Conservation (phyloP, 2,329 filamentous ascomycete genomes). For the Epichloe glyceriae region DNA sequence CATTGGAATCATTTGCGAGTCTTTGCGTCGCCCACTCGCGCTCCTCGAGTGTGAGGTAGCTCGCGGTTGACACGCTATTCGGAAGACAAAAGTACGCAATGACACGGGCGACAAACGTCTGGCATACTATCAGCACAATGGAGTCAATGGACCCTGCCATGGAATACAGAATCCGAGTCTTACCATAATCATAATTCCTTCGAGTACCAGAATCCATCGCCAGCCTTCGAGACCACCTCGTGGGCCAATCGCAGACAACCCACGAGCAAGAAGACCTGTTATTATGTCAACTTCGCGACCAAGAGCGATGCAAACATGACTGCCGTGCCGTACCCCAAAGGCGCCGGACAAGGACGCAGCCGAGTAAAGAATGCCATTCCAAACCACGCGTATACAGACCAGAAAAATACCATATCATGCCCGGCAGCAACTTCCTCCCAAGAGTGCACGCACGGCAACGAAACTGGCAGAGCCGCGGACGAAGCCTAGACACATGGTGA, state of each 20-base stretch:
- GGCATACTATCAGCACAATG: not conserved
- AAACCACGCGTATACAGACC: constrained; percentile 63
- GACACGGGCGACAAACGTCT: constrained; percentile 41
- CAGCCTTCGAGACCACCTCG: constrained; percentile 55
- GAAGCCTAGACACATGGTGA: constrained; percentile 58
- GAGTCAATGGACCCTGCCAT: not conserved
- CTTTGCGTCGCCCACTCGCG: constrained; percentile 33
- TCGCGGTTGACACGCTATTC: constrained; percentile 39
- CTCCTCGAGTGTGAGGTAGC: constrained; percentile 40
- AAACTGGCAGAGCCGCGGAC: constrained; percentile 51
- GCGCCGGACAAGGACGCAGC: constrained; percentile 59
- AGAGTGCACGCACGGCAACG: constrained; percentile 53
- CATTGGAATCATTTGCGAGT: constrained; percentile 25
- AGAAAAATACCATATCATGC: constrained; percentile 57
- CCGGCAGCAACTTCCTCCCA: constrained; percentile 59
- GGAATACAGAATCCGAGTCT: not conserved
- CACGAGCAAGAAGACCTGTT: constrained; percentile 58
- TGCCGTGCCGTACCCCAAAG: constrained; percentile 29
- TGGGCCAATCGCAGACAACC: constrained; percentile 49
- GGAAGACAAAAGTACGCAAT: constrained; percentile 41
- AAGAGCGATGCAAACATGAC: too few relatives aligned
- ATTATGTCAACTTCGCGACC: too few relatives aligned
- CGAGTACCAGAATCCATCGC: constrained; percentile 56
- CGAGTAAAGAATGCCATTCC: constrained; percentile 62
- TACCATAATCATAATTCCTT: constrained; percentile 31